Base-by-base conservation (phyloP, 2,329 filamentous ascomycete genomes). In the Purpureocillium takamizusanense region DNA sequence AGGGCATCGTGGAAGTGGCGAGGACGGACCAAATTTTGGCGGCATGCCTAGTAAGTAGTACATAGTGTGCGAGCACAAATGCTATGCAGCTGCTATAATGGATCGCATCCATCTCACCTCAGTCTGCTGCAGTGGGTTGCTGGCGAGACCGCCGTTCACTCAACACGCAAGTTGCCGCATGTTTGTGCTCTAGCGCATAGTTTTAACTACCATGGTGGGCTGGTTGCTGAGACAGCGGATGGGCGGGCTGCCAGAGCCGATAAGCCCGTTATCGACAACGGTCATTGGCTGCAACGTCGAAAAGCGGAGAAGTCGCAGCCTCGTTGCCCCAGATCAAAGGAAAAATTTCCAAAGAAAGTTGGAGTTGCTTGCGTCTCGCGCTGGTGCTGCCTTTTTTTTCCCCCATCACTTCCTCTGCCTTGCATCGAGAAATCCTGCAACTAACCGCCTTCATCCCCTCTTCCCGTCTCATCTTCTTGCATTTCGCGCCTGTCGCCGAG, bases 211-310 rank as follows among this genome's bases (percentile, higher is more conserved):
- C n/a, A n/a, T 12, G 25, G 25, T 28, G 25, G 25, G 25, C 12
- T 46, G 34, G 44, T 60, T 60, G 54, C 55, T 53, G 48, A 54
- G 57, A 58, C 57, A 60, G 53, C 53, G 43, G 44, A 42, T n/a
- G n/a, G n/a, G n/a, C n/a, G n/a, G n/a, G n/a, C n/a, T 16, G 42
- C 42, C 37, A 46, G 42, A 18, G 35, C 2, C 42, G 55, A 60
- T 60, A 55, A 54, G 39, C 1, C 1, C 12, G 45, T 55, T 61
- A 61, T 61, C 59, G 48, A 36, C 0, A 1, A 1, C 1, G n/a
- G 0, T 31, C n/a, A 62, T 55, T 62, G 53, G 59, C 9, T 31
- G 2, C 16, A 9, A 9, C 9, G 1, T 7, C 27, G 11, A 14
- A n/a, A 25, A 39, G 44, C 40, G 40, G 48, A 39, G 38, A 33